Evolutionary conservation across 139 green algal genomes (phyloP), one percentile per base, ranked within the genome.

Genomic region (Chlorella vulgaris): DNA sequence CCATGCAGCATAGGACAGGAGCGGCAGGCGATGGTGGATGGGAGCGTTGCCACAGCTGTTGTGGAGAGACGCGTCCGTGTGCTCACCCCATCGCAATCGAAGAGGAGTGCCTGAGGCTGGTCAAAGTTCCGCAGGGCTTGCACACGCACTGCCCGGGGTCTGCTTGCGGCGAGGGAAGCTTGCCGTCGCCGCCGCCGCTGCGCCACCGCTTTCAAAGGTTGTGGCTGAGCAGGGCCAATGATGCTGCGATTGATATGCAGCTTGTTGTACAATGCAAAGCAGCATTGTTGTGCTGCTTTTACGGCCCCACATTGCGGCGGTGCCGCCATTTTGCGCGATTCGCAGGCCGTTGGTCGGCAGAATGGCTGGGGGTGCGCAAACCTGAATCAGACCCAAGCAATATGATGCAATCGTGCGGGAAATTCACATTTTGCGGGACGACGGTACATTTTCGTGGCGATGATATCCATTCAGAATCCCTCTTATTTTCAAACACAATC

Each of bases 101-200:
- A 98, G 35, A 98, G 84, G 21, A 98, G 78, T 7, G 95, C 94
- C 50, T 96, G 22, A 35, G 61, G 79, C 84, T 74, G 85, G 68
- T 89, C 85, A 50, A 90, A 83, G 79, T 90, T 90, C 28, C 83
- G 84, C 39, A 88, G 79, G 4, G 84, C 51, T 4, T 42, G 43
- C 13, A 76, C 42, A 29, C 29, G 69, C 42, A 76, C 42, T 40
- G 69, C 18, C 15, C 19, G 69, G 6, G 70, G 28, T 15, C 47
- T 58, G 47, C 69, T 40, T 51, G 31, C 7, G 47, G 3, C 13
- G 50, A 29, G 35, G 24, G 31, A 50, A 21, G 47, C 47, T 78
- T 43, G 31, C 26, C 42, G 42, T 47, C 47, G 71, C 50, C 8
- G 71, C 69, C 62, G 62, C 62, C 42, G 69, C 43, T 31, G 42